A percentile compares a stretch with the other conserved stretches of the same genome.
Evolutionary conservation across 139 green algal species (phyloP).

Genomic region (Mychonastes homosphaera): DNA sequence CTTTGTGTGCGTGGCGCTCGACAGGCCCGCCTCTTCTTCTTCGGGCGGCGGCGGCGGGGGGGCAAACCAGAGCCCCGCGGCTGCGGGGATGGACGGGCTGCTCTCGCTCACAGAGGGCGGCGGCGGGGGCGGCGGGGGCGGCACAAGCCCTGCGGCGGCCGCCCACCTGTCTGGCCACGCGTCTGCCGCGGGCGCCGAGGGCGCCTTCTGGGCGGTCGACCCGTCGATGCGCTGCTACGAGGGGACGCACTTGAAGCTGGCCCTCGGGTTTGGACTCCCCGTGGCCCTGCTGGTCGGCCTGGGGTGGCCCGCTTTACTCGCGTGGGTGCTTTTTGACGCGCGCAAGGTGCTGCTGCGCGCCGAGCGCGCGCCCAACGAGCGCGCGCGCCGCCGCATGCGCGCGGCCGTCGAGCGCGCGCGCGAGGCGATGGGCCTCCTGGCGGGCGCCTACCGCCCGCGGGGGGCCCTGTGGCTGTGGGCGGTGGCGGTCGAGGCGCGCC

Average conservation of each 20-base stretch:
- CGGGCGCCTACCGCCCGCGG: conserved; percentile 2
- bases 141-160: too few species aligned
- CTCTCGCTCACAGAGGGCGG: too few species aligned
- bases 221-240: conserved; percentile 21
- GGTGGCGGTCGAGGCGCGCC: conserved; percentile 11
- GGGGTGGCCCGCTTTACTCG: conserved; percentile 18
- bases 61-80: too few species aligned
- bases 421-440: conserved; percentile 10
- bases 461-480: conserved; percentile 15
- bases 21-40: too few species aligned
- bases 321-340: too few species aligned
- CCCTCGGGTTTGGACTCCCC: conserved; percentile 24
- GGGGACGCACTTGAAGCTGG: conserved; percentile 24
- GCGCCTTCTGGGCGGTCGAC: conserved; percentile 25
- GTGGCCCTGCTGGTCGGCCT: conserved; percentile 23
- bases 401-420: conserved; percentile 12
- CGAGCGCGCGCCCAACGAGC: not conserved
- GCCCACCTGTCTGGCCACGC: too few species aligned
- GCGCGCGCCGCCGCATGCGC: not conserved
- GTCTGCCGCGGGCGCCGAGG: too few species aligned
- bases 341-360: conserved; percentile 19
- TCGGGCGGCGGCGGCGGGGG: too few species aligned
- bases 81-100: too few species aligned
- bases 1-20: conserved; percentile 10
- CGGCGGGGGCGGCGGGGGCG: too few species aligned